Percentiles rank a stretch among this genome's conserved stretches.
Conservation (phyloP, 306 rosid species). For the Nissolia schottii region DNA sequence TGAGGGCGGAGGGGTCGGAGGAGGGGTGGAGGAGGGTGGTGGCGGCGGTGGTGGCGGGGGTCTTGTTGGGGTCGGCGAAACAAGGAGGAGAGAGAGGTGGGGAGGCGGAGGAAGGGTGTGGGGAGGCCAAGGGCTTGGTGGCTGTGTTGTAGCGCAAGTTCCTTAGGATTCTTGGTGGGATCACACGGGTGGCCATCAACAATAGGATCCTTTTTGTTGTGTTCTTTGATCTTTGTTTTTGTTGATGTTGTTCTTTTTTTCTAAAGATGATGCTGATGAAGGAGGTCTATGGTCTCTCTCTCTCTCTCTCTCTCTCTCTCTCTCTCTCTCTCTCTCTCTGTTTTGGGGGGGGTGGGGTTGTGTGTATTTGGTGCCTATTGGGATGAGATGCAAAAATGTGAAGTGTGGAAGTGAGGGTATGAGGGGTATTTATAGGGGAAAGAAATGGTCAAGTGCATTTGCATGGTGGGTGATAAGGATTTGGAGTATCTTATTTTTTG, state of each 20-base stretch:
- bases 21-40: neutral
- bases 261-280: neutral
- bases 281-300: neutral
- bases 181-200: constrained; percentile 53
- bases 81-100: constrained; percentile 30
- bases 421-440: neutral
- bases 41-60: constrained; percentile 21
- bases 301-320: neutral
- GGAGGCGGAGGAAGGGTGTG: constrained; percentile 30
- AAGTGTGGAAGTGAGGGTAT: neutral
- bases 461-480: neutral
- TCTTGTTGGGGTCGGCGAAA: constrained; percentile 9
- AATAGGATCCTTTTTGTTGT: neutral
- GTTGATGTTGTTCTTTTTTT: neutral
- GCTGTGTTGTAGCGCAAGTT: constrained; percentile 38
- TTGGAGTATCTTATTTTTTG: neutral
- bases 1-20: neutral
- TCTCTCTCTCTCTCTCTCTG: constrained; percentile 17
- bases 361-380: neutral
- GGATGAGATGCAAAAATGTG: constrained; percentile 10
- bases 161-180: constrained; percentile 50
- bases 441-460: neutral
- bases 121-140: constrained; percentile 40
- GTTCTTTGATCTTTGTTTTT: neutral
- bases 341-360: too few species aligned